A percentile compares a stretch with the other conserved stretches of the same genome.
Evolutionary conservation across 2,329 filamentous ascomycete genomes (phyloP).

Genomic region (Aspergillus oerlinghausenensis): DNA sequence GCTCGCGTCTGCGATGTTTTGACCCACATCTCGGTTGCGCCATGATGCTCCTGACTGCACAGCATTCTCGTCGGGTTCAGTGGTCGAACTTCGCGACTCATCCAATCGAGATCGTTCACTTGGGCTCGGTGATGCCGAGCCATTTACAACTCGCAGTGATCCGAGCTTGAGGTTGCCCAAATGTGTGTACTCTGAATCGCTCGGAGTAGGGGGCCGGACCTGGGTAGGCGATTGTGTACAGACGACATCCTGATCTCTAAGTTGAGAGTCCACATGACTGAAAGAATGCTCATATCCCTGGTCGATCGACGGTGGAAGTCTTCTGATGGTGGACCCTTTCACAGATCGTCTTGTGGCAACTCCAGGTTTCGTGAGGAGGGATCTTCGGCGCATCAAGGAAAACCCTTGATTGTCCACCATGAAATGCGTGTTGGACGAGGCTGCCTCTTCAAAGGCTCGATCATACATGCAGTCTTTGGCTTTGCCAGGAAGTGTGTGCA

Average conservation of each 20-base stretch:
- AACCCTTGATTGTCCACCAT: constrained; percentile 29
- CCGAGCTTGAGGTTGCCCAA: constrained; percentile 37
- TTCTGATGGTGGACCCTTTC: constrained; percentile 15
- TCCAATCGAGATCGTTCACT: constrained; percentile 29
- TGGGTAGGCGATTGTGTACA: constrained; percentile 8
- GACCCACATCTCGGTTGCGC: not conserved
- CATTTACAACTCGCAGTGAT: constrained; percentile 38
- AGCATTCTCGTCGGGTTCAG: constrained; percentile 6
- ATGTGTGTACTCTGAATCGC: constrained; percentile 34
- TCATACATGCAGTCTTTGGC: constrained; percentile 22
- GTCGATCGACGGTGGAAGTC: constrained; percentile 20
- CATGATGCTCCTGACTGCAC: not conserved
- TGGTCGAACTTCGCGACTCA: constrained; percentile 7
- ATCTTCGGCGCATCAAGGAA: constrained; percentile 35
- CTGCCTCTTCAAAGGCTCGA: constrained; percentile 21
- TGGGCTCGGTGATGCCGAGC: constrained; percentile 33
- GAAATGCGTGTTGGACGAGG: constrained; percentile 31
- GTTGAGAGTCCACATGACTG: constrained; percentile 3
- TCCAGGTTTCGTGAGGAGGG: constrained; percentile 32
- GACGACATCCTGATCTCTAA: constrained; percentile 7
- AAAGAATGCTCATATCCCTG: constrained; percentile 16
- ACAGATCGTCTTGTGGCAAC: constrained; percentile 32
- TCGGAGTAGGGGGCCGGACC: constrained; percentile 23
- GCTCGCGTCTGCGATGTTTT: not conserved
- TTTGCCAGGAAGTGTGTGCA: constrained; percentile 23